Evolutionary conservation across 2,329 filamentous ascomycete species (phyloP).

Genomic region (Aureobasidium sp.): DNA sequence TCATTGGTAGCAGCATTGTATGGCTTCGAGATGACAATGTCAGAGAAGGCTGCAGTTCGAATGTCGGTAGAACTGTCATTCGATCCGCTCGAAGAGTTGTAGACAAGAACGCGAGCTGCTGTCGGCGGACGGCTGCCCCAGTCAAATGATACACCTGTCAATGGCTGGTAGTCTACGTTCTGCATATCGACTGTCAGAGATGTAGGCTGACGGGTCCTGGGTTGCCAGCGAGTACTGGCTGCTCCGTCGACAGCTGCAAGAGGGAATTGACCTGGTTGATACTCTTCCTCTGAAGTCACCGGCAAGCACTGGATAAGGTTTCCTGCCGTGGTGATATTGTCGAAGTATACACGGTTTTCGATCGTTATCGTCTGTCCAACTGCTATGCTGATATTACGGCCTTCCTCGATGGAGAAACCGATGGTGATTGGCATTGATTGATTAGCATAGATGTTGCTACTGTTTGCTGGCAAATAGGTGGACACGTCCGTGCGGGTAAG

Average conservation of each 20-base stretch:
- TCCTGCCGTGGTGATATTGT: conserved; percentile 39
- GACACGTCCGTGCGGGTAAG: conserved; percentile 44
- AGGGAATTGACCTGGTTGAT: conserved; percentile 61
- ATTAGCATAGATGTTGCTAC: conserved; percentile 49
- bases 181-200: conserved; percentile 51
- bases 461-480: conserved; percentile 42
- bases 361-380: conserved; percentile 44
- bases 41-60: conserved; percentile 18
- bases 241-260: conserved; percentile 61
- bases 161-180: conserved; percentile 31
- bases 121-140: conserved; percentile 53
- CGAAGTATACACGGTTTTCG: conserved; percentile 24
- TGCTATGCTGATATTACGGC: conserved; percentile 38
- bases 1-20: conserved; percentile 32
- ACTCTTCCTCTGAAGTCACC: conserved; percentile 41
- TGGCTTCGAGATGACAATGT: conserved; percentile 36
- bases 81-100: conserved; percentile 38
- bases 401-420: conserved; percentile 29
- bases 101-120: conserved; percentile 49
- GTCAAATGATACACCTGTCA: conserved; percentile 50
- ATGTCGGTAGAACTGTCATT: conserved; percentile 23
- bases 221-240: conserved; percentile 61
- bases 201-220: conserved; percentile 44
- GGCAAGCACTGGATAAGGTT: conserved; percentile 59
- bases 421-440: conserved; percentile 53